Base-by-base conservation (phyloP, 1,284 basidiomycete genomes). In the Moesziomyces antarcticus region DNA sequence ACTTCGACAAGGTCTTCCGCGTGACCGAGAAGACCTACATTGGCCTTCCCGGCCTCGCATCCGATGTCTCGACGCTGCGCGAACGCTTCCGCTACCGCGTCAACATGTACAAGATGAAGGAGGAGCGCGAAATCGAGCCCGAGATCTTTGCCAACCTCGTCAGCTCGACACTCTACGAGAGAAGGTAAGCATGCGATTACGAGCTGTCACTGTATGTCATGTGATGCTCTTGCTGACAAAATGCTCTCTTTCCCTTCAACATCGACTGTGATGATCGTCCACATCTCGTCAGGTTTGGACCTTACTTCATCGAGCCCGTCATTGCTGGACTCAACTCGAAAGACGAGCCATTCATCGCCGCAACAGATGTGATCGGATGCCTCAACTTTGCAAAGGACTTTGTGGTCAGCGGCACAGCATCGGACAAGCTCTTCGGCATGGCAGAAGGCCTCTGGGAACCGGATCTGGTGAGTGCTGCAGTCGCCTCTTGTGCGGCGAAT, bases 51-150 rank as follows among this genome's bases (percentile, higher is more conserved):
- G 97, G 97, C 55, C 88, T 99, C 48, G 97, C 92, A 8, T 92
- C 93, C 14, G 97, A 99, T 85, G 93, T 97, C 55, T 89, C 89
- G 72, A 98, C 97, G 71, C 86, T 99, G 91, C 93, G 47, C 25
- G 73, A 79, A 30, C 62, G 68, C 35, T 79, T 78, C 70, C 64
- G 97, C 59, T 97, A 93, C 86, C 89, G 95, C 67, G 91, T 97
- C 63, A 99, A 99, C 87, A 97, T 99, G 93, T 99, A 98, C 87
- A 93, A 93, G 50, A 97, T 99, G 89, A 99, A 99, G 87, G 97
- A 99, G 85, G 96, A 98, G 84, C 90, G 97, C 66, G 92, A 95
- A 80, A 97, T 99, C 82, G 91, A 94, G 78, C 97, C 97, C 49
- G 91, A 95, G 86, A 94, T 94, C 9, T 98, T 99, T 86, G 92